Percentiles rank a stretch among this genome's conserved stretches.
Conservation (phyloP, 2,329 filamentous ascomycete genomes). For the Penicillium sp. region DNA sequence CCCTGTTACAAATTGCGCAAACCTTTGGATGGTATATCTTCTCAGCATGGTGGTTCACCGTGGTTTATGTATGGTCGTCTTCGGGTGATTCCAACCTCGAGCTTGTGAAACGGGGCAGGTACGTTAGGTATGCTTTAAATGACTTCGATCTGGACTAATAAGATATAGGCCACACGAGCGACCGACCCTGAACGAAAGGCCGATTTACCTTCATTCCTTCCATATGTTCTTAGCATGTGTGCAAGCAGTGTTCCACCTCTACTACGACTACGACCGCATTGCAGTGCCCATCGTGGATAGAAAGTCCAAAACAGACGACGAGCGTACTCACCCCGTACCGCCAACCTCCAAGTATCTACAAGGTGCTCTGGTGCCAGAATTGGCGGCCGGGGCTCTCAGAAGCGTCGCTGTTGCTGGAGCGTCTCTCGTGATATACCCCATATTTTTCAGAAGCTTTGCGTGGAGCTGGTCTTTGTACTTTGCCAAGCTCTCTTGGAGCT, state of each 20-base stretch:
- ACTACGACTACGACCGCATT: slow-evolving; percentile 70
- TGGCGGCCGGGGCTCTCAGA: slow-evolving; percentile 35
- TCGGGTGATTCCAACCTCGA: slow-evolving; percentile 60
- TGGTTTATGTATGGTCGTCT: slow-evolving; percentile 74
- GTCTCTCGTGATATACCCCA: slow-evolving; percentile 59
- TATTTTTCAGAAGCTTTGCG: slow-evolving; percentile 59
- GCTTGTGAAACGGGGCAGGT: slow-evolving; percentile 69
- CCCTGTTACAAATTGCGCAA: slow-evolving; percentile 62
- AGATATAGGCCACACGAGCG: slow-evolving; percentile 57
- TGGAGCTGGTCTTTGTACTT: slow-evolving; percentile 71
- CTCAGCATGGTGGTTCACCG: slow-evolving; percentile 75
- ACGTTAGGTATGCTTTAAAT: slow-evolving; percentile 36
- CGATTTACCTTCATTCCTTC: slow-evolving; percentile 73
- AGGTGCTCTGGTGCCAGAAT: slow-evolving; percentile 27
- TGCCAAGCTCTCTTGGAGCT: slow-evolving; percentile 69
- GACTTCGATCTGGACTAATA: slow-evolving; percentile 11
- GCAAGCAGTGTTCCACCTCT: slow-evolving; percentile 70
- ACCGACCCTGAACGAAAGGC: slow-evolving; percentile 77
- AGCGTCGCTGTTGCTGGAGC: slow-evolving; percentile 44
- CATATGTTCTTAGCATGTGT: slow-evolving; percentile 65
- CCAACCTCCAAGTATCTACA: slow-evolving; percentile 42
- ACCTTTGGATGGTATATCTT: slow-evolving; percentile 73
- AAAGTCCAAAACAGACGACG: slow-evolving; percentile 31
- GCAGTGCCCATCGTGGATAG: slow-evolving; percentile 48
- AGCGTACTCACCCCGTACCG: slow-evolving; percentile 37